Conservation (phyloP, 73 alveolate species). For the Paramecium bursaria region DNA sequence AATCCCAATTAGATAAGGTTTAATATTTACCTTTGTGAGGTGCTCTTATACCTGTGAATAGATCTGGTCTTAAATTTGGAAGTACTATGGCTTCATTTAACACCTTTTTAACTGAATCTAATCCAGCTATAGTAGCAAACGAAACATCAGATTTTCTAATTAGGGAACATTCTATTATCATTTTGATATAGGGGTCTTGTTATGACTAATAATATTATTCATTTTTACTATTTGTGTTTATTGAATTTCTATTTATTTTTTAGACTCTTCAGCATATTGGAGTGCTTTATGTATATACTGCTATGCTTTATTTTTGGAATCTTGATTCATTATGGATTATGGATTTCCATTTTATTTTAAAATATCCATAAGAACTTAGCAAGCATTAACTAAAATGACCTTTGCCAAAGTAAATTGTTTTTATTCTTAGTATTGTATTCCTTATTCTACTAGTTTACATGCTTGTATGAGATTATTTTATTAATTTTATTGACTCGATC, state of each 20-base stretch:
- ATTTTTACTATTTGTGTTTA: not conserved
- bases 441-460: not conserved
- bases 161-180: slow-evolving; percentile 24
- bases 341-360: not conserved
- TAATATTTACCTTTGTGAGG: slow-evolving; percentile 91
- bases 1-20: slow-evolving; percentile 74
- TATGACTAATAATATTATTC: not conserved
- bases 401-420: slow-evolving; percentile 23
- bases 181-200: not conserved
- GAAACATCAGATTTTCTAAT: slow-evolving; percentile 77
- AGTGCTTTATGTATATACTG: not conserved
- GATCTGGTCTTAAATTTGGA: slow-evolving; percentile 98
- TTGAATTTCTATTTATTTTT: not conserved
- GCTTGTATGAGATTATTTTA: not conserved
- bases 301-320: not conserved
- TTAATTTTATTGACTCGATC: not conserved
- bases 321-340: not conserved
- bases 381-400: slow-evolving; percentile 42
- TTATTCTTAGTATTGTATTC: not conserved
- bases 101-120: slow-evolving; percentile 93
- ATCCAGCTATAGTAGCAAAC: slow-evolving; percentile 98
- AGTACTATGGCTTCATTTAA: slow-evolving; percentile 94
- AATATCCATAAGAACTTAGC: not conserved
- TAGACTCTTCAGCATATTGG: not conserved
- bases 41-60: slow-evolving; percentile 95